These are phyloP conservation scores for Ceratobasidium papillatum DNA, from an alignment of 1,284 basidiomycete species.

Conservation along the genomic window DNA sequence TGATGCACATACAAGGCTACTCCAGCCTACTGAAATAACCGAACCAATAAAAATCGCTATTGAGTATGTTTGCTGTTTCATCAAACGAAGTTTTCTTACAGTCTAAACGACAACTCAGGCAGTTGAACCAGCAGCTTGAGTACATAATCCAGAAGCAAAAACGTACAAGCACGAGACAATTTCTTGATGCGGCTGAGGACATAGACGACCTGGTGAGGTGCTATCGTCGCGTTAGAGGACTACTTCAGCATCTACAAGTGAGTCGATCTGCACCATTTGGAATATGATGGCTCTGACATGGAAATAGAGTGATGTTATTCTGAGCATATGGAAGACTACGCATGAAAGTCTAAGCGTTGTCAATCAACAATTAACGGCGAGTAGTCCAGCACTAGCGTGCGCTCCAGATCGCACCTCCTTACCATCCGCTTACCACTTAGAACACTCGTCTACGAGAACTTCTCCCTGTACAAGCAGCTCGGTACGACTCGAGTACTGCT, in stretches of 20 bases:
- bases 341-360: not conserved
- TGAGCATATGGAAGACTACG: conserved; percentile 4
- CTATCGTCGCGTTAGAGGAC: not conserved
- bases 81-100: not conserved
- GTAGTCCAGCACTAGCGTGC: not conserved
- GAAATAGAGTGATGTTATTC: not conserved
- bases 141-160: not conserved
- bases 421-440: not conserved
- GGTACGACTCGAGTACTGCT: conserved; percentile 1
- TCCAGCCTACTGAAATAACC: too few relatives aligned
- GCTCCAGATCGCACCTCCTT: not conserved
- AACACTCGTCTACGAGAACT: not conserved
- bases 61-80: too few relatives aligned
- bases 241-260: conserved; percentile 2
- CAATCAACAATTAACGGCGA: not conserved
- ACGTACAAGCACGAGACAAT: not conserved
- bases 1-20: too few relatives aligned
- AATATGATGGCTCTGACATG: not conserved
- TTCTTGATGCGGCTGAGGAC: not conserved
- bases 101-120: not conserved
- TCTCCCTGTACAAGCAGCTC: not conserved
- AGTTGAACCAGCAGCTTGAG: too few relatives aligned
- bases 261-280: not conserved
- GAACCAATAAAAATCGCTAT: too few relatives aligned
- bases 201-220: not conserved